Evolutionary conservation across 2,329 filamentous ascomycete genomes (phyloP).

Genomic region (Emmonsiellopsis sp.): DNA sequence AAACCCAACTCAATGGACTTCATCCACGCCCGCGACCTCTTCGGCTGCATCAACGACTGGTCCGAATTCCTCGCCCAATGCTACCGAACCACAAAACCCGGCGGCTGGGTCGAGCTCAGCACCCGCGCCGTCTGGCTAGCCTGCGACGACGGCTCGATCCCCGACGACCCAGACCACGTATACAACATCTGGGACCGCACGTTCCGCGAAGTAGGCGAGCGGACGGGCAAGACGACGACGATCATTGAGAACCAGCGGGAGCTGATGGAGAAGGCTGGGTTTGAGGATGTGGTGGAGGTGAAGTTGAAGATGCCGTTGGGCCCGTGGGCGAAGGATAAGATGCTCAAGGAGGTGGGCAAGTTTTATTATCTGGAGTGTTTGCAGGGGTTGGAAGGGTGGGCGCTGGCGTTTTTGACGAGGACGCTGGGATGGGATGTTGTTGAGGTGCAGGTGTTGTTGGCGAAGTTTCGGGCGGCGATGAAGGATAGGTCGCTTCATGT

Average conservation of each 20-base stretch:
- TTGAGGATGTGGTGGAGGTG: slow-evolving; percentile 46
- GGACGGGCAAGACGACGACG: slow-evolving; percentile 1
- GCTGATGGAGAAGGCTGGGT: slow-evolving; percentile 47
- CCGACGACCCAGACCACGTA: slow-evolving; percentile 14
- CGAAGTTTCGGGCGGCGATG: slow-evolving; percentile 33
- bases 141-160: slow-evolving; percentile 47
- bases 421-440: slow-evolving; percentile 34
- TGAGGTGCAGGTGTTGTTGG: slow-evolving; percentile 39
- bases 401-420: slow-evolving; percentile 30
- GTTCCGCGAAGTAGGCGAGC: slow-evolving; percentile 24
- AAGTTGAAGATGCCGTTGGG: slow-evolving; percentile 46
- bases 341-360: slow-evolving; percentile 38
- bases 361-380: slow-evolving; percentile 41
- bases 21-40: slow-evolving; percentile 51
- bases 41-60: slow-evolving; percentile 51
- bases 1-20: slow-evolving; percentile 45
- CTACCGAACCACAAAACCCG: slow-evolving; percentile 46
- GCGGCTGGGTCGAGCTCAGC: slow-evolving; percentile 41
- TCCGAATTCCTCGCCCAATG: slow-evolving; percentile 45
- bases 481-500: slow-evolving; percentile 31
- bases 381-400: slow-evolving; percentile 33
- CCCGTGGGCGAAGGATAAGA: slow-evolving; percentile 42
- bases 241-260: slow-evolving; percentile 25
- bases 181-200: slow-evolving; percentile 18
- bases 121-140: slow-evolving; percentile 38